Evolutionary conservation across 2,329 filamentous ascomycete species (phyloP).

Genomic region (Didymella arachidicola): DNA sequence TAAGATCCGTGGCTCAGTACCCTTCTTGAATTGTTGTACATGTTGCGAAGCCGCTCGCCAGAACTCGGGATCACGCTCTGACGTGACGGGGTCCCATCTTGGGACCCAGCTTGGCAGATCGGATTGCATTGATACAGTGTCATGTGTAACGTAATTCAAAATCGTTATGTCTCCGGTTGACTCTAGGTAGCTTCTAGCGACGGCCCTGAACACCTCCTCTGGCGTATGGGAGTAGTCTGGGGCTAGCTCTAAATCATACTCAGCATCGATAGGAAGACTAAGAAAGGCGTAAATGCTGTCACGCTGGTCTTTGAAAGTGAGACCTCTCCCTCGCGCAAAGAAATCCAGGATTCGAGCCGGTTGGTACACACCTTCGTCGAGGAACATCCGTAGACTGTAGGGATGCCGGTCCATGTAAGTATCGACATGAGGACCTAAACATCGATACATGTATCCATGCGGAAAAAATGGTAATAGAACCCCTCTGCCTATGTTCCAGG

Average conservation of each 20-base stretch:
- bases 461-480: not conserved
- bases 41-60: not conserved
- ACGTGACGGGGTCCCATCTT: not conserved
- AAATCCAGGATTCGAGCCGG: not conserved
- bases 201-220: not conserved
- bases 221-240: not conserved
- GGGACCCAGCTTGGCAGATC: not conserved
- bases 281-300: not conserved
- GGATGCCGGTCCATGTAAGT: not conserved
- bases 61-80: not conserved
- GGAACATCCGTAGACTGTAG: not conserved
- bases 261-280: not conserved
- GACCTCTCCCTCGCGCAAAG: not conserved
- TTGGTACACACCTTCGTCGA: rapidly evolving
- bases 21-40: too few species aligned
- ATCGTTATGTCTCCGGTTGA: not conserved
- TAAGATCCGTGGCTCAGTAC: not conserved
- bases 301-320: not conserved
- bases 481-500: not conserved
- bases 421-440: not conserved
- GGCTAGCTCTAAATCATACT: not conserved
- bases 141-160: not conserved
- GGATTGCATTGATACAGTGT: not conserved
- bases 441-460: not conserved
- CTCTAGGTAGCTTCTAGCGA: not conserved